A percentile compares a stretch with the other conserved stretches of the same genome.
Conservation (phyloP, 768 basidiomycete genomes). For the Asterophora parasitica region DNA sequence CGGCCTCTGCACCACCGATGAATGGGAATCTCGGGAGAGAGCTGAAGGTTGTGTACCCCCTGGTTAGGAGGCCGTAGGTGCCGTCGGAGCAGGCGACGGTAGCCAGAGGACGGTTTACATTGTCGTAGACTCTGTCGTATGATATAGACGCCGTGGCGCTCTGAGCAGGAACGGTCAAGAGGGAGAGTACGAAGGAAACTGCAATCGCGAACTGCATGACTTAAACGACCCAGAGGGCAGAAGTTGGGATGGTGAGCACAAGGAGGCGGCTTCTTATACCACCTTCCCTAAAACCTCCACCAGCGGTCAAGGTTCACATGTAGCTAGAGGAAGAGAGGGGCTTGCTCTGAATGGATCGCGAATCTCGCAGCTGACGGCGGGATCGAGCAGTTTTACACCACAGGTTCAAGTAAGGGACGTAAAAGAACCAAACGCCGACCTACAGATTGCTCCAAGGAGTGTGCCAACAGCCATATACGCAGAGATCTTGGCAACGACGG, state of each 20-base stretch:
- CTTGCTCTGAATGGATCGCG: background rate
- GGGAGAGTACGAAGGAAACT: conserved; percentile 18
- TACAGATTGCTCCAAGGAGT: background rate
- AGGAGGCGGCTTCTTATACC: background rate
- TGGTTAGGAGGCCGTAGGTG: conserved; percentile 36
- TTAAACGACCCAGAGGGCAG: background rate
- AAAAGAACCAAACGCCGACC: background rate
- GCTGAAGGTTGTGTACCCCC: conserved; percentile 37
- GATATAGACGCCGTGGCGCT: conserved; percentile 13
- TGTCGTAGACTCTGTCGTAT: conserved; percentile 40
- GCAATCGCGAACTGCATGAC: conserved; percentile 30
- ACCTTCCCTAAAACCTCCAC: background rate
- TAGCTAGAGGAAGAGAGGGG: background rate
- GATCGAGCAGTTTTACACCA: background rate
- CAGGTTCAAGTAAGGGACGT: background rate
- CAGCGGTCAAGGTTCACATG: background rate
- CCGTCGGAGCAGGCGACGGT: conserved; percentile 48
- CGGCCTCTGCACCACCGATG: conserved; percentile 43
- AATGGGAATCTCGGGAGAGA: conserved; percentile 47
- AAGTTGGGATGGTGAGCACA: background rate
- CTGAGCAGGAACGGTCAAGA: conserved; percentile 6
- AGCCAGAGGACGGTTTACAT: conserved; percentile 23
- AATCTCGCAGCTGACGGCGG: background rate
- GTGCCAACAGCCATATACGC: too few species aligned
- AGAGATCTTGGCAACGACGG: too few species aligned